Base-by-base conservation (phyloP, 345 rosid genomes). In the Corchorus olitorius region DNA sequence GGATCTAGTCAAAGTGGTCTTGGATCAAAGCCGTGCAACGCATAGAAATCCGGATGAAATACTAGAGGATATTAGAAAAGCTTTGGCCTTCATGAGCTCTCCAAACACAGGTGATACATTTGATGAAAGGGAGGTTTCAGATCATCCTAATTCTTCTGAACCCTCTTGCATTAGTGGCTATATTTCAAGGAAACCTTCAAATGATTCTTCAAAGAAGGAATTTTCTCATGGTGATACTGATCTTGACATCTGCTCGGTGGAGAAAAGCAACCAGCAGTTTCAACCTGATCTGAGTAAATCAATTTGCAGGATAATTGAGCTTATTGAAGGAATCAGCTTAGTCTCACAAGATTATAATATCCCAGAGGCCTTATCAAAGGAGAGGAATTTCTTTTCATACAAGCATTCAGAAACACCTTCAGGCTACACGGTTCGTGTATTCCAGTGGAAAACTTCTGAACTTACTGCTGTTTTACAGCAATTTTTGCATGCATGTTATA, bases 371-470 rank as follows among this genome's bases (percentile, higher is more conserved):
- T 74, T 72, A 22, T 67, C 80, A 46, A 75, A 79, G 65, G 90
- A 91, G 50, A 87, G 83, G 46, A 86, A 65, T 66, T 58, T 73
- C 45, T 80, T 73, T 4, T 70, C 87, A 14, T 61, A 78, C 46
- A 82, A 87, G 84, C 86, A 55, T 59, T 64, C 86, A 59, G 91
- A 87, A 84, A 77, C 83, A 70, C 81, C 88, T 78, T 82, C 89
- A 48, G 93, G 87, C 27, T 96, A 96, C 86, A 81, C 78, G 60
- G 88, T 88, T 81, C 93, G 93, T 34, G 90, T 88, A 70, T 86
- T 93, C 85, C 98, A 96, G 78, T 92, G 99, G 98, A 93, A 96
- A 87, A 85, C 84, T 67, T 86, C 93, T 75, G 99, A 93, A 78
- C 85, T 93, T 4, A 56, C 78, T 35, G 78, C 70, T 76, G 85